Base-by-base conservation (phyloP, 129 eudicot genomes). In the Flaveria trinervia region DNA sequence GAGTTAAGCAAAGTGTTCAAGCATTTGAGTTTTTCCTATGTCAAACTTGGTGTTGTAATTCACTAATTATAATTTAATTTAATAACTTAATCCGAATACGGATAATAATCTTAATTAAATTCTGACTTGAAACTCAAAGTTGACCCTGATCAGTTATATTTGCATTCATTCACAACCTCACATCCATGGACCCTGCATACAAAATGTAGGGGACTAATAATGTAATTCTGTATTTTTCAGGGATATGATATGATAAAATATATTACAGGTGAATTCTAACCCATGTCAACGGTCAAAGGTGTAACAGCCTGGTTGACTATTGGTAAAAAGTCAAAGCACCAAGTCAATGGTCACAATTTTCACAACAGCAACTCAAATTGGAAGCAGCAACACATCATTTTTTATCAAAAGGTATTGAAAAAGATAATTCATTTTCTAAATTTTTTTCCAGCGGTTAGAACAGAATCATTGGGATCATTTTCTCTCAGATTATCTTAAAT, bases 241-340 rank as follows among this genome's bases (percentile, higher is more conserved):
- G 20, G 71, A 46, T 46, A 59, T 78, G 16, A 71, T 14, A 45
- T 60, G 77, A 46, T 41, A 33, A 46, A 20, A 61, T 68, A 57
- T 70, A 18, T 30, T 49, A 36, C 72, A 36, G 44, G 77, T 55
- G 30, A 33, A 22, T 11, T 59, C 16, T 16, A 71, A 61, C 25
- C 55, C 41, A n/a, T 28, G 70, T 62, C 55, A 36, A 72, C 14
- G 68, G 39, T 64, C 78, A 79, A 65, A 36, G 54, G 23, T 39
- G 59, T 17, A n/a, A 9, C 30, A 65, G 18, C 61, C 73, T 55
- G 57, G 48, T 22, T 43, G 55, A 44, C 71, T 45, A 64, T n/a
- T 67, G 74, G 76, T 30, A 22, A 73, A 55, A 44, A 73, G 62
- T 78, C 70, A 77, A 77, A 55, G 36, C 28, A 44, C 61, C 57